phyloP scores from a whole-genome alignment of 345 rosid genomes.

The Aegle marmelos region DNA sequence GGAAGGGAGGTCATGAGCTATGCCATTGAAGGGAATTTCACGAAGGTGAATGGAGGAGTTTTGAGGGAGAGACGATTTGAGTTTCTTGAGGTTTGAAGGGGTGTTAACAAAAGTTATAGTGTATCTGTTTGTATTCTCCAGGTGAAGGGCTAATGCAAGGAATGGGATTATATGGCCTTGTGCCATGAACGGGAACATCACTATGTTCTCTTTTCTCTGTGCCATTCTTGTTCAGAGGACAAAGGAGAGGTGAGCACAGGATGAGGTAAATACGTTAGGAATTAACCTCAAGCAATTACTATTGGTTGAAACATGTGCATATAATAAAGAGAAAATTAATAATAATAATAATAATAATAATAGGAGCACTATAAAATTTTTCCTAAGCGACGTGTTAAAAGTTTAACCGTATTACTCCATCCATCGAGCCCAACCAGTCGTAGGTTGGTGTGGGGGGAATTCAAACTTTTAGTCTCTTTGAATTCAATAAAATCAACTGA shows the following conservation, averaged over 20 bases:
- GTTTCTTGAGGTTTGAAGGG: constrained; percentile 33
- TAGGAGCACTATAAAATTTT: too few species aligned
- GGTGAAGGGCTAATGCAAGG: constrained; percentile 38
- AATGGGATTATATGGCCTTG: constrained; percentile 47
- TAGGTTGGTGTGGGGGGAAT: too few species aligned
- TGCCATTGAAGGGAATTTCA: constrained; percentile 42
- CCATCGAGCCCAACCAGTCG: too few species aligned
- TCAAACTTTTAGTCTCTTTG: too few species aligned
- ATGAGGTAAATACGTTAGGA: neutral
- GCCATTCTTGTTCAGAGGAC: neutral
- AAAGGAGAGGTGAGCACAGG: neutral
- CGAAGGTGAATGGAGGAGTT: constrained; percentile 35
- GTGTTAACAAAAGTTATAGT: constrained; percentile 24
- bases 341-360: too few species aligned
- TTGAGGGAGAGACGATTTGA: constrained; percentile 30
- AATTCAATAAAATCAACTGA: too few species aligned
- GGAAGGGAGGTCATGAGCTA: constrained; percentile 45
- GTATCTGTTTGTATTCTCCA: constrained; percentile 19
- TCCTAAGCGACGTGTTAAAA: too few species aligned
- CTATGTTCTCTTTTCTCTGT: constrained; percentile 11
- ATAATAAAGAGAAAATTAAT: too few species aligned
- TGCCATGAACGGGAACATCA: constrained; percentile 43
- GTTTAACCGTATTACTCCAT: too few species aligned
- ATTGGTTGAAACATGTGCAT: too few species aligned
- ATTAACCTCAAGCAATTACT: too few species aligned